Conservation (phyloP, 176 grass and related monocot species). For the Hsuehochloa calcarea region DNA sequence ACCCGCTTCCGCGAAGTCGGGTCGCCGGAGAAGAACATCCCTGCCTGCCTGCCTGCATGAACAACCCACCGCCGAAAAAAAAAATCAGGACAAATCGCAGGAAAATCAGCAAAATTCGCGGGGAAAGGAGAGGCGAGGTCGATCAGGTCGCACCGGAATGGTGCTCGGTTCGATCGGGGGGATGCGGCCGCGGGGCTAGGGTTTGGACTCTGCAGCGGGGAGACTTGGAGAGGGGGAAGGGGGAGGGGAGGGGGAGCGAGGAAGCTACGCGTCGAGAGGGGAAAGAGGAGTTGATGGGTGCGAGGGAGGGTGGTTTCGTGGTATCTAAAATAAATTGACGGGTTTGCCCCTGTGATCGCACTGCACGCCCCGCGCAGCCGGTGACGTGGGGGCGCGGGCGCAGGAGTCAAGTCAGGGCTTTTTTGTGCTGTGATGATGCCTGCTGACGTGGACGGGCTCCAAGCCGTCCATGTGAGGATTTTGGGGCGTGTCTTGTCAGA, state of each 20-base stretch:
- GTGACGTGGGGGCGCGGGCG: constrained; percentile 15
- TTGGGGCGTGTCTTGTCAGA: not conserved
- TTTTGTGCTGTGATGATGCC: not conserved
- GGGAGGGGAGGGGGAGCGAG: not conserved
- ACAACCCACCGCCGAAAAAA: not conserved
- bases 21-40: constrained; percentile 96
- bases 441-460: constrained; percentile 3
- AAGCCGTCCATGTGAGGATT: not conserved
- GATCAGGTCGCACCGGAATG: constrained; percentile 35
- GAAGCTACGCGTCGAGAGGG: not conserved
- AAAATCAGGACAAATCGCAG: not conserved
- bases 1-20: constrained; percentile 72
- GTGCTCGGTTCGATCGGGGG: not conserved
- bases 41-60: not conserved
- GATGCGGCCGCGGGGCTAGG: constrained; percentile 9
- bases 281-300: not conserved
- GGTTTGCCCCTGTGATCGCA: not conserved
- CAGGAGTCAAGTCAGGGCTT: not conserved
- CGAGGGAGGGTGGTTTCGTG: not conserved
- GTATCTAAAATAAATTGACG: not conserved
- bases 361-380: not conserved
- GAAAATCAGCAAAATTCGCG: not conserved
- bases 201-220: not conserved
- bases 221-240: not conserved
- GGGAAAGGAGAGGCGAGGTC: not conserved